phyloP scores from a whole-genome alignment of 495 filamentous ascomycete genomes.

The Endocarpon pusillum region DNA sequence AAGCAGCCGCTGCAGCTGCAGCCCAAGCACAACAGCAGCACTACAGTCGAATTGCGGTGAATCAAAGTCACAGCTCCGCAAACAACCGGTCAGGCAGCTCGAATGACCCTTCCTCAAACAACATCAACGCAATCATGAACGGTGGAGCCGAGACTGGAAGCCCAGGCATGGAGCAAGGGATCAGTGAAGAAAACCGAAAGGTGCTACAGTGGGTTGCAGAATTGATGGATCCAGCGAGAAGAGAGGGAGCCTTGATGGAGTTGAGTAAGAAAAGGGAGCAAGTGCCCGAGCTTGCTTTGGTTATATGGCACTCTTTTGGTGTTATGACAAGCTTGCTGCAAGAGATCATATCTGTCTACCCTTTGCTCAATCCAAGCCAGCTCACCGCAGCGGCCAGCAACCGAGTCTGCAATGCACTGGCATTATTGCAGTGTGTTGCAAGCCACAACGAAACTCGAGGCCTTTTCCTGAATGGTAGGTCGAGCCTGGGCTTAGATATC shows the following conservation, averaged over 20 bases:
- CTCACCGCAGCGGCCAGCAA: conserved; percentile 93
- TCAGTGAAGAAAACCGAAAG: conserved; percentile 82
- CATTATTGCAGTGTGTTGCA: conserved; percentile 91
- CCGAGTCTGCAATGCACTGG: conserved; percentile 92
- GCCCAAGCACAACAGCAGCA: conserved; percentile 59
- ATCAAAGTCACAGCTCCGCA: conserved; percentile 25
- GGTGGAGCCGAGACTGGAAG: conserved; percentile 35
- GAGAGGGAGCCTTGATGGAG: conserved; percentile 85
- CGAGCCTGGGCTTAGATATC: background rate
- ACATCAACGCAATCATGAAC: conserved; percentile 25
- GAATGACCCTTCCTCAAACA: conserved; percentile 19
- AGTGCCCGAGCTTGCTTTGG: conserved; percentile 87
- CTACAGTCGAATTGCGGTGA: conserved; percentile 58
- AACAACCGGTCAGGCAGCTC: conserved; percentile 16
- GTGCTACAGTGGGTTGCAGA: conserved; percentile 89
- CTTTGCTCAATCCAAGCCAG: conserved; percentile 86
- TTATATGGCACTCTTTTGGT: conserved; percentile 99
- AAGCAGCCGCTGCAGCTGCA: conserved; percentile 39
- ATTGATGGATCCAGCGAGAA: conserved; percentile 66
- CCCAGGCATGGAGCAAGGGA: conserved; percentile 34
- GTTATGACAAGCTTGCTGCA: conserved; percentile 95
- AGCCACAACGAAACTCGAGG: conserved; percentile 92
- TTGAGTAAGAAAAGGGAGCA: conserved; percentile 98
- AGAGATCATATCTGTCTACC: conserved; percentile 98
- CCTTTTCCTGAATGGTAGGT: conserved; percentile 73